Base-by-base conservation (phyloP, 2,329 filamentous ascomycete genomes). In the Domatiomyces globalis region DNA sequence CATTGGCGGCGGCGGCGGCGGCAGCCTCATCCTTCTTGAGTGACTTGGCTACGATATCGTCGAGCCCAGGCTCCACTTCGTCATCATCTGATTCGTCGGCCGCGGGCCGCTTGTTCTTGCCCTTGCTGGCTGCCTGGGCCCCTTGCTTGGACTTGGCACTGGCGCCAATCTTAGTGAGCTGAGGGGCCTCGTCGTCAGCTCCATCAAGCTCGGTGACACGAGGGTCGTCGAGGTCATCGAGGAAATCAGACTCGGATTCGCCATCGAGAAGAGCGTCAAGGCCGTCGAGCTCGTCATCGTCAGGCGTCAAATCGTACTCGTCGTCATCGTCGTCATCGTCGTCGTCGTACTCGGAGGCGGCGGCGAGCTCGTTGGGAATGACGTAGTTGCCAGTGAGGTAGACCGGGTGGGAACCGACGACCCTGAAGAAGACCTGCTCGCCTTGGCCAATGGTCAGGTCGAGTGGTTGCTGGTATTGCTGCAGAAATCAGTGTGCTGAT, bases 331-430 rank as follows among this genome's bases (percentile, higher is more conserved):
- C 76, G 48, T 83, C 77, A 46, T 84, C 72, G 43, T 77, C 72
- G 46, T 75, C 68, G 52, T 74, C 70, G 57, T 69, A 54, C 52
- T 55, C 56, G 46, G 48, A 55, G 45, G 52, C 57, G 17, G 45
- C 44, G 52, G 65, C 78, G 46, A 78, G 73, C 53, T 81, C 76
- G 56, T 81, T 74, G 65, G 79, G 75, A 56, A 92, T 79, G 60
- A 98, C 79, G 71, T 95, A 96, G 80, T 98, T 98, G 62, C 92
- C 92, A 56, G 90, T 96, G 54, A 98, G 79, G 73, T 84, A 92
- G 64, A 98, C 77, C 58, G 85, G 81, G 77, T 95, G 88, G 56
- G 86, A 92, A 63, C 92, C 92, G 56, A 79, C 82, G 59, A 94
- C 88, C 66, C 85, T 80, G 75, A 98, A 96, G 77, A 86, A 95